A percentile compares a stretch with the other conserved stretches of the same genome.
Evolutionary conservation across 1,284 basidiomycete genomes (phyloP).

Genomic region (Cerrena zonata): DNA sequence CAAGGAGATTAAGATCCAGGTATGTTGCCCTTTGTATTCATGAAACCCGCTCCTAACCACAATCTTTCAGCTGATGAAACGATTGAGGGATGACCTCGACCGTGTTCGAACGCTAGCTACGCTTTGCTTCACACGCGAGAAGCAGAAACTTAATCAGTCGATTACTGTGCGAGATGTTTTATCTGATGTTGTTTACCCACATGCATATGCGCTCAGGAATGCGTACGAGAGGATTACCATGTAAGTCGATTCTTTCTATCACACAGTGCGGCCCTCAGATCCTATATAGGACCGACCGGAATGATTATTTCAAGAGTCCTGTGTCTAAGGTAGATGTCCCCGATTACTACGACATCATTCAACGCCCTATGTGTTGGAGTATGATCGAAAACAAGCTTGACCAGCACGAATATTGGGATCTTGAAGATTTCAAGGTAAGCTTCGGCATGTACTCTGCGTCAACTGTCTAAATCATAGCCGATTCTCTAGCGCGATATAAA

Average conservation of each 20-base stretch:
- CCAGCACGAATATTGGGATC: slow-evolving; percentile 70
- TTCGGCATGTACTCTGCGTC: slow-evolving; percentile 1
- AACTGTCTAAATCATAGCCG: too few relatives aligned
- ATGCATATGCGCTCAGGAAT: slow-evolving; percentile 54
- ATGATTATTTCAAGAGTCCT: slow-evolving; percentile 73
- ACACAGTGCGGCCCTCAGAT: slow-evolving; percentile 4
- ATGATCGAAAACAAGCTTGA: slow-evolving; percentile 78
- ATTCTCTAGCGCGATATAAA: slow-evolving; percentile 77
- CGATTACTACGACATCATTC: slow-evolving; percentile 87
- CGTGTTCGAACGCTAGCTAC: slow-evolving; percentile 69
- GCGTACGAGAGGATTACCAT: slow-evolving; percentile 67
- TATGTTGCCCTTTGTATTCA: slow-evolving; percentile 22
- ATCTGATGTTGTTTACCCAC: slow-evolving; percentile 60
- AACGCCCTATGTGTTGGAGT: slow-evolving; percentile 86
- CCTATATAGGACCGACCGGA: slow-evolving; percentile 60
- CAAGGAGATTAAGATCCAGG: slow-evolving; percentile 79
- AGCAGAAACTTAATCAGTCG: slow-evolving; percentile 71
- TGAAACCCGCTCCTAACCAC: neutral
- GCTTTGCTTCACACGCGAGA: slow-evolving; percentile 77
- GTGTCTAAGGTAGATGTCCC: slow-evolving; percentile 79
- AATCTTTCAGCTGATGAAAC: slow-evolving; percentile 55
- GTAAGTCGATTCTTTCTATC: slow-evolving; percentile 33
- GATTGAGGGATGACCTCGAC: slow-evolving; percentile 76
- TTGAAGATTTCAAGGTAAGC: slow-evolving; percentile 71
- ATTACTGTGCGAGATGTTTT: slow-evolving; percentile 69